Evolutionary conservation across 192 early-diverging fungal species (phyloP), one percentile per base, ranked within the genome.

Genomic region (Tieghemiomyces parasiticus): DNA sequence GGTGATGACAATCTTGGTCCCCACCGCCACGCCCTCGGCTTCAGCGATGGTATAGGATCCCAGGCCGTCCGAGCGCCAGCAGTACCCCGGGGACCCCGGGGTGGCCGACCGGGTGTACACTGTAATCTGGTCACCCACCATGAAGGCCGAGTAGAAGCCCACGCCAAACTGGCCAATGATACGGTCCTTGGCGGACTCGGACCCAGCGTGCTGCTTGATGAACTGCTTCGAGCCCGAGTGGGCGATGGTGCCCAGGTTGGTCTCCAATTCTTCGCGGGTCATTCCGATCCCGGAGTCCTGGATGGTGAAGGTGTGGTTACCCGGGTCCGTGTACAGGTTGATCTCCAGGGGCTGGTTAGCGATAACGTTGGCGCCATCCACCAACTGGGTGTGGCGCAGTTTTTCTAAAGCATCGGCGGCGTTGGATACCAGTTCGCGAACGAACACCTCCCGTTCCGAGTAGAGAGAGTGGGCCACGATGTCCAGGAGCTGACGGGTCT

Each of bases 91-190:
- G 64, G 76, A 72, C 24, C 71, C 72, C 65, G 83, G 66, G 58
- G 64, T 61, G n/a, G 77, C 78, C 61, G 78, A 78, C 71, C 83
- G 66, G 59, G 79, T 68, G 72, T 82, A 83, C 14, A 92, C 89
- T 30, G 81, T 83, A 60, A 92, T 85, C 53, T 76, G 78, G 35
- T 90, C 79, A 34, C 87, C 88, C 38, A 85, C 88, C 74, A 88
- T 79, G 65, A 86, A 92, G 31, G 72, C 67, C 34, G 76, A 78
- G 56, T 79, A 78, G 60, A 81, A 83, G 32, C 81, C 81, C 33
- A 90, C 87, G 74, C 89, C 89, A 67, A 92, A 92, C 63, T 92
- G 86, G 60, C 89, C 89, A 75, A 89, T 90, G 63, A 91, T 77
- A 60, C 74, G 76, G 31, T 89, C 78, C 54, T 78, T 75, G 30